A percentile compares a stretch with the other conserved stretches of the same genome.
Evolutionary conservation across 1,284 basidiomycete species (phyloP).

Genomic region (Cutaneotrichosporon mucoides): DNA sequence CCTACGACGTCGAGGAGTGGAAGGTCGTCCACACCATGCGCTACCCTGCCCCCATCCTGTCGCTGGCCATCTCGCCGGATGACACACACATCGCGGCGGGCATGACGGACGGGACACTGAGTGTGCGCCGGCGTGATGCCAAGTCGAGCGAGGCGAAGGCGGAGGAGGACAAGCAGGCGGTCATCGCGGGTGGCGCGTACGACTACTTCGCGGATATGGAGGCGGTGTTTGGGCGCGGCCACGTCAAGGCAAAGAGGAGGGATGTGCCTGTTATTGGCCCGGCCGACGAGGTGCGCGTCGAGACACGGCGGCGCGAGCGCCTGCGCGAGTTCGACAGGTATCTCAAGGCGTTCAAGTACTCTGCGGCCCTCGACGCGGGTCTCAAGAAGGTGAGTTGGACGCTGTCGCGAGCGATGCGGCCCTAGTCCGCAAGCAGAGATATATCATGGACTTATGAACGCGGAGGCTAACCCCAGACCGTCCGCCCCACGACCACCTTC

Average conservation of each 20-base stretch:
- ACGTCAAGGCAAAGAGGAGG: constrained; percentile 56
- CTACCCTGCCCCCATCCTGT: constrained; percentile 88
- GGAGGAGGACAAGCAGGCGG: constrained; percentile 51
- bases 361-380: constrained; percentile 86
- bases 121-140: constrained; percentile 73
- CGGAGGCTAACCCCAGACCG: constrained; percentile 48
- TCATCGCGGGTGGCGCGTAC: constrained; percentile 61
- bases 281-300: constrained; percentile 69
- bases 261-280: constrained; percentile 51
- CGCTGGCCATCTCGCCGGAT: constrained; percentile 91
- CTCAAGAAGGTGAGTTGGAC: constrained; percentile 62
- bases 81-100: constrained; percentile 94
- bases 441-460: too few relatives aligned
- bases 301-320: constrained; percentile 66
- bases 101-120: constrained; percentile 94
- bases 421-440: too few relatives aligned
- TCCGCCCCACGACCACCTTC: constrained; percentile 79
- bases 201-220: constrained; percentile 66
- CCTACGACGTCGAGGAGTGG: constrained; percentile 92
- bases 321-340: constrained; percentile 84
- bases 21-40: constrained; percentile 98
- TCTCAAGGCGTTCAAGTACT: constrained; percentile 91
- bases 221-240: constrained; percentile 59
- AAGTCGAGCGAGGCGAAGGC: constrained; percentile 62
- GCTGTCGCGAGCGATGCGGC: too few relatives aligned